Evolutionary conservation across 2,329 filamentous ascomycete species (phyloP).

Genomic region (Leptographium radiaticola): DNA sequence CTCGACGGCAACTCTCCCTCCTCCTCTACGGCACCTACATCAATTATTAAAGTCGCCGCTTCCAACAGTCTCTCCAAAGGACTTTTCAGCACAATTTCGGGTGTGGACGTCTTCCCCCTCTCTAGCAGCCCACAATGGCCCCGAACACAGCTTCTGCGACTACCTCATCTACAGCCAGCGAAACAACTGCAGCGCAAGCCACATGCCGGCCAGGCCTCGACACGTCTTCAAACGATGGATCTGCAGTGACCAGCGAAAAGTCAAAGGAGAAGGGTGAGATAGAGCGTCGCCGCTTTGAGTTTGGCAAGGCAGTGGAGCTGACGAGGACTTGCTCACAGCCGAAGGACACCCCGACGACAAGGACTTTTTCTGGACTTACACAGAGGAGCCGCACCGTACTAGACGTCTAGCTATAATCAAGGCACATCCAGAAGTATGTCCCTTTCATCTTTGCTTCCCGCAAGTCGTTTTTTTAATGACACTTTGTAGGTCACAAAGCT

Average conservation of each 20-base stretch:
- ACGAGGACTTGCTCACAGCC: background rate
- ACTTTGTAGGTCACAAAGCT: conserved; percentile 72
- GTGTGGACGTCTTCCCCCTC: background rate
- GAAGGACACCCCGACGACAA: conserved; percentile 21
- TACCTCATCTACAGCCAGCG: background rate
- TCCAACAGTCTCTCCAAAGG: background rate
- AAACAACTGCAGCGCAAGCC: background rate
- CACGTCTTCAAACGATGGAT: background rate
- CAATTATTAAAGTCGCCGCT: background rate
- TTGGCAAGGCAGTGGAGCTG: background rate
- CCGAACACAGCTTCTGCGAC: background rate
- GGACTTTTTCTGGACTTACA: conserved; percentile 97
- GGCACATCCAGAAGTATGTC: conserved; percentile 77
- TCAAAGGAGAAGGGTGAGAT: background rate
- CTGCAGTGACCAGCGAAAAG: background rate
- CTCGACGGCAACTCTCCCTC: background rate
- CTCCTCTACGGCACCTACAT: background rate
- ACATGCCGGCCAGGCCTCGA: background rate
- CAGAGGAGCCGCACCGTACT: conserved; percentile 90
- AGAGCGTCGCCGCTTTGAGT: background rate
- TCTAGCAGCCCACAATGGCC: background rate
- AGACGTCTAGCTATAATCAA: conserved; percentile 91
- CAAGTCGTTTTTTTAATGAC: background rate
- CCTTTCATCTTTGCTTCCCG: background rate
- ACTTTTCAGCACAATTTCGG: background rate